Conservation (phyloP, 495 filamentous ascomycete genomes). For the Glutinoglossum americanum region DNA sequence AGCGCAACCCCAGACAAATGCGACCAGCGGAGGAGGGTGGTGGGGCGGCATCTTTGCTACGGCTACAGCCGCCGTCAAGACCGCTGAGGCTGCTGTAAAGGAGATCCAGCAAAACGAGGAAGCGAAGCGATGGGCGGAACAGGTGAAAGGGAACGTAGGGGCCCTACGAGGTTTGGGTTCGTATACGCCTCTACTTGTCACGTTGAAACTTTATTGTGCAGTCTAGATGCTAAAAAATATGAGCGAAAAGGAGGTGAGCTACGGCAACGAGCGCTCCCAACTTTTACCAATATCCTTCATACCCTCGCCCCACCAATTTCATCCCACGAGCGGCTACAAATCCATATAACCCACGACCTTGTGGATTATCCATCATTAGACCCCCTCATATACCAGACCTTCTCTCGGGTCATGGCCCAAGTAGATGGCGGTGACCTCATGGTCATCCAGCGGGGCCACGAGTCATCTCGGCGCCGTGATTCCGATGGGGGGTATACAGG, state of each 20-base stretch:
- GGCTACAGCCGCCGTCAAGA: conserved; percentile 67
- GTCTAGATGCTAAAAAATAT: neutral
- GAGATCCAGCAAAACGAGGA: conserved; percentile 94
- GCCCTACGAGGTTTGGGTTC: conserved; percentile 61
- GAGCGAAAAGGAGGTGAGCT: conserved; percentile 59
- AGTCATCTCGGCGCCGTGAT: conserved; percentile 47
- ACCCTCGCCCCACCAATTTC: conserved; percentile 92
- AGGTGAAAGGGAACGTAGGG: conserved; percentile 80
- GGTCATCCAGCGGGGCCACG: conserved; percentile 81
- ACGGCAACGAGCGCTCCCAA: conserved; percentile 71
- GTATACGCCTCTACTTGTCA: conserved; percentile 8
- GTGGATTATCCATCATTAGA: conserved; percentile 87
- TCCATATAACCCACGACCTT: conserved; percentile 92
- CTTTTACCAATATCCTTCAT: conserved; percentile 84
- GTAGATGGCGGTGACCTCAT: conserved; percentile 96
- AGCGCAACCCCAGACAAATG: conserved; percentile 7
- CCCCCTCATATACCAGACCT: conserved; percentile 77
- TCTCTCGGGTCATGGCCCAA: conserved; percentile 93
- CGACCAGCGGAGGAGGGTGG: conserved; percentile 56
- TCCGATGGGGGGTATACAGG: conserved; percentile 37
- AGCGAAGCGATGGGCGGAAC: conserved; percentile 85
- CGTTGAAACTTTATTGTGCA: neutral
- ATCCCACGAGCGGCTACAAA: conserved; percentile 90
- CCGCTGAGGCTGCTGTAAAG: conserved; percentile 80
- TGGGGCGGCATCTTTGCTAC: conserved; percentile 71